Conservation (phyloP, 2,329 filamentous ascomycete genomes). For the Botrytis sinoallii region DNA sequence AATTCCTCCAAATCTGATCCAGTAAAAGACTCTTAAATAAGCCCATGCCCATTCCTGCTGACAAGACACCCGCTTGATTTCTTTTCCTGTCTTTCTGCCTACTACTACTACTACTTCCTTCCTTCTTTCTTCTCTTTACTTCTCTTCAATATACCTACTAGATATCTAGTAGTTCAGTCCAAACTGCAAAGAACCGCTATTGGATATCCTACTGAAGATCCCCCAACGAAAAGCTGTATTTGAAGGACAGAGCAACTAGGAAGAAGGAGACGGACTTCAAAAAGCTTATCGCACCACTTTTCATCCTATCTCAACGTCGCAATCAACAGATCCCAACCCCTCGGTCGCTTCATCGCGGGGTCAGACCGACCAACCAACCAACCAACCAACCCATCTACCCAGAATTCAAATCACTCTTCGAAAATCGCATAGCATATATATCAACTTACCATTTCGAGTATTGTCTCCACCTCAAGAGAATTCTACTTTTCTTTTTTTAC, state of each 20-base stretch:
- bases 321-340: neutral
- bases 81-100: neutral
- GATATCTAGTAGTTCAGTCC: neutral
- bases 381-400: neutral
- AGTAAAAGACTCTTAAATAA: conserved; percentile 26
- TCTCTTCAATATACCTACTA: neutral
- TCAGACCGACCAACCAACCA: neutral
- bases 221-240: neutral
- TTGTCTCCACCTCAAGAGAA: neutral
- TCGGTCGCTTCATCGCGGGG: conserved; percentile 12
- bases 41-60: conserved; percentile 34
- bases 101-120: neutral
- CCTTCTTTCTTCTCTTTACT: neutral
- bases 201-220: neutral
- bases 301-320: conserved; percentile 3
- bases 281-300: conserved; percentile 12
- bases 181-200: too few species aligned
- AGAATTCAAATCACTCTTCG: neutral
- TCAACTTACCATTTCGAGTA: neutral
- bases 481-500: neutral
- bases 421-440: neutral
- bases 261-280: neutral
- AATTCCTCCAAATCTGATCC: neutral
- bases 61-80: conserved; percentile 22
- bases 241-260: too few species aligned